These are phyloP conservation scores for Leptomonas seymouri DNA, from an alignment of 208 protist species.

Conservation along the genomic window DNA sequence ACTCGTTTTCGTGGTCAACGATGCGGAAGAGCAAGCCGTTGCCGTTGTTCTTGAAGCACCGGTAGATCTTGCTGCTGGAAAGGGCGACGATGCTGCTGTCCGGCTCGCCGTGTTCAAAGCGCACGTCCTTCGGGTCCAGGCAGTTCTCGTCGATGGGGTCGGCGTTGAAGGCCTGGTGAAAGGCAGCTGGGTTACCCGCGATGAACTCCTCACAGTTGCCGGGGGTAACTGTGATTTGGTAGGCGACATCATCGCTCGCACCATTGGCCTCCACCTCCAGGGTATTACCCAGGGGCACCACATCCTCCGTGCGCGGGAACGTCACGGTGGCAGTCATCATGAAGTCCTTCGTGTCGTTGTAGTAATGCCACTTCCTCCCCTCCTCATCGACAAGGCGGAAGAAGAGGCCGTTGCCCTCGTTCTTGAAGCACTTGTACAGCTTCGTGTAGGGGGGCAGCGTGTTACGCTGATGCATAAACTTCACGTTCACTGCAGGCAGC, in stretches of 20 bases:
- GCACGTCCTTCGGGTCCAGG: slow-evolving; percentile 38
- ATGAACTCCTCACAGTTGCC: slow-evolving; percentile 69
- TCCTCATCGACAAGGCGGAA: slow-evolving; percentile 81
- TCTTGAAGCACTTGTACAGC: slow-evolving; percentile 82
- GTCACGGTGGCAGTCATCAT: slow-evolving; percentile 70
- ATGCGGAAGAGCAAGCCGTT: slow-evolving; percentile 88
- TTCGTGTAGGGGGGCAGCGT: slow-evolving; percentile 36
- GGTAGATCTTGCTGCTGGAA: slow-evolving; percentile 55
- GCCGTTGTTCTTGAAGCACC: slow-evolving; percentile 68
- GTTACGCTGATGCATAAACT: slow-evolving; percentile 36
- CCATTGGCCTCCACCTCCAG: slow-evolving; percentile 40
- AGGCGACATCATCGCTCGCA: slow-evolving; percentile 36
- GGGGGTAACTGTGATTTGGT: slow-evolving; percentile 57
- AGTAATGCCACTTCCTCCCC: slow-evolving; percentile 71
- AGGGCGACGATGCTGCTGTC: slow-evolving; percentile 41
- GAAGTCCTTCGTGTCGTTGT: slow-evolving; percentile 83
- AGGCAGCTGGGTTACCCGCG: slow-evolving; percentile 46
- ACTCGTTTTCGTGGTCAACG: slow-evolving; percentile 56
- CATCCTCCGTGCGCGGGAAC: slow-evolving; percentile 52
- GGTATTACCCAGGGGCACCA: slow-evolving; percentile 66
- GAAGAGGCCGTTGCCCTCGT: slow-evolving; percentile 76
- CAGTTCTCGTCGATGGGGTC: slow-evolving; percentile 53
- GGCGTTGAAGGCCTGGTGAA: slow-evolving; percentile 65
- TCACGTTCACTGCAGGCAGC: slow-evolving; percentile 26
- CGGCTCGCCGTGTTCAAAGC: slow-evolving; percentile 63